Percentiles rank a stretch among this genome's conserved stretches.
These are phyloP conservation scores for Durio zibethinus DNA, from an alignment of 345 rosid genomes.

Conservation along the genomic window DNA sequence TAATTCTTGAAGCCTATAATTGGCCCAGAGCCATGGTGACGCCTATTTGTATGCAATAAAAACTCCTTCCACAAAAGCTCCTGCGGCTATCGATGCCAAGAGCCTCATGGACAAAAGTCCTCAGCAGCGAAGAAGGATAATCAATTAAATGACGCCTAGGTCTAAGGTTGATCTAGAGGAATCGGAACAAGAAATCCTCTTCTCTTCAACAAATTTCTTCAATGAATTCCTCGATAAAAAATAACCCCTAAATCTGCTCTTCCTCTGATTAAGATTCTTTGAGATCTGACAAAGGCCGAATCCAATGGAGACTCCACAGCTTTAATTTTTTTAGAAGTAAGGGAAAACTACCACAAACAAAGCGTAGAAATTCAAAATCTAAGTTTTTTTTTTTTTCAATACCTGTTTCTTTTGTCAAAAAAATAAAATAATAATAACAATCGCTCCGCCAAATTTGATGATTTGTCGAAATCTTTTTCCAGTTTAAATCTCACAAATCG, in stretches of 20 bases:
- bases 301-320: slow-evolving; percentile 4
- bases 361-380: slow-evolving; percentile 37
- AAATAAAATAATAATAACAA: neutral
- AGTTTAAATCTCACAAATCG: too few species aligned
- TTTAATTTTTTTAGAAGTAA: neutral
- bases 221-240: neutral
- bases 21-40: too few species aligned
- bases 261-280: slow-evolving; percentile 4
- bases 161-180: slow-evolving; percentile 11
- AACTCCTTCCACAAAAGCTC: slow-evolving; percentile 5
- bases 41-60: neutral
- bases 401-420: slow-evolving; percentile 19
- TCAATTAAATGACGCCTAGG: neutral
- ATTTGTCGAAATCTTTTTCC: slow-evolving; percentile 5
- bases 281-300: slow-evolving; percentile 10
- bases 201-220: neutral
- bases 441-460: slow-evolving; percentile 12
- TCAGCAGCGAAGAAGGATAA: neutral
- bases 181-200: slow-evolving; percentile 2
- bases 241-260: slow-evolving; percentile 7
- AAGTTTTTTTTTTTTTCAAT: slow-evolving; percentile 30
- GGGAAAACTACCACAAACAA: slow-evolving; percentile 31
- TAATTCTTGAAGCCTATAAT: neutral
- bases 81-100: neutral
- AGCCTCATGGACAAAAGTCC: neutral